These are phyloP conservation scores for Yarrowia keelungensis DNA, from an alignment of 805 yeast species.

Conservation along the genomic window DNA sequence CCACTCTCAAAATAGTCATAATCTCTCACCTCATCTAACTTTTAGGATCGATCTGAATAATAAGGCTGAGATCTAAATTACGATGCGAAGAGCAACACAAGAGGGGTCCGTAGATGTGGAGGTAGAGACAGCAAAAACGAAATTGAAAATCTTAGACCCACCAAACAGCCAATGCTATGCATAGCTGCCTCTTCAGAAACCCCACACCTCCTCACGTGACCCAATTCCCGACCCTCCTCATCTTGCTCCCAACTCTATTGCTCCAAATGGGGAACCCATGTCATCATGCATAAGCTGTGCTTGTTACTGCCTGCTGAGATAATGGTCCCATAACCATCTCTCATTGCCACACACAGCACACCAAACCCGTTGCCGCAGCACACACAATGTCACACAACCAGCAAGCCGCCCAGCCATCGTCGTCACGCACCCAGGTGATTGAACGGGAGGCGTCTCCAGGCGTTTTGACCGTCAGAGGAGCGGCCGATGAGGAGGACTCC, in stretches of 20 bases:
- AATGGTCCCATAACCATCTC: slow-evolving; percentile 16
- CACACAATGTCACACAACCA: slow-evolving; percentile 15
- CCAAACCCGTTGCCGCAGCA: background rate
- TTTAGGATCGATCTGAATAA: too few relatives aligned
- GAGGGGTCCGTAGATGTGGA: too few relatives aligned
- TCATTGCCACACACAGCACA: slow-evolving; percentile 3
- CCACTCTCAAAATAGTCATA: too few relatives aligned
- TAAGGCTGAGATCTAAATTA: too few relatives aligned
- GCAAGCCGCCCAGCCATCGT: slow-evolving; percentile 24
- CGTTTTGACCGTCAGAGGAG: slow-evolving; percentile 12
- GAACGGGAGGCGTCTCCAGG: slow-evolving; percentile 27
- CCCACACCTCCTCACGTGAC: background rate
- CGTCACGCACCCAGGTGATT: slow-evolving; percentile 24
- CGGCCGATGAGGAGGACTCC: slow-evolving; percentile 28
- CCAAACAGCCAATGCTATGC: background rate
- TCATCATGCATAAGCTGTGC: background rate
- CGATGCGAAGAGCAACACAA: too few relatives aligned
- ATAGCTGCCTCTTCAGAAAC: background rate
- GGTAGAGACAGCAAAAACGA: too few relatives aligned
- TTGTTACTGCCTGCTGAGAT: background rate
- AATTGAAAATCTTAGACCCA: background rate
- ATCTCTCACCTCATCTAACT: too few relatives aligned
- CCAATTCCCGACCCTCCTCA: background rate
- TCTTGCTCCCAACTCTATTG: background rate
- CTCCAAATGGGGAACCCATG: slow-evolving; percentile 1